These are phyloP conservation scores for Thraustochytrium sp. DNA, from an alignment of 352 stramenopile genomes.

Conservation along the genomic window DNA sequence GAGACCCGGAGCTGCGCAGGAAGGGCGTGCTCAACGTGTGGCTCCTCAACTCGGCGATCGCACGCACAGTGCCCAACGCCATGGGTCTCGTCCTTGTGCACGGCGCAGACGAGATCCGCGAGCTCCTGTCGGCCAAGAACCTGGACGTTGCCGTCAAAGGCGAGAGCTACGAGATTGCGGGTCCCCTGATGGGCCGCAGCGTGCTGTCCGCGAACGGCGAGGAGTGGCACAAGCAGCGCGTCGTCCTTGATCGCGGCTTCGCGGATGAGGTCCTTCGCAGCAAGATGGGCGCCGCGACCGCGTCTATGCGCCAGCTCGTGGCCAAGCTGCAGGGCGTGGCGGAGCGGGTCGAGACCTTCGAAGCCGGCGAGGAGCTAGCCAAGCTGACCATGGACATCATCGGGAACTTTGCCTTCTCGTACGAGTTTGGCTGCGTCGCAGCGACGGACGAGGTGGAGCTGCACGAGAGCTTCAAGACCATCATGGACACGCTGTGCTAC, in stretches of 20 bases:
- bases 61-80: too few relatives aligned
- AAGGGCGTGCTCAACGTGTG: neutral
- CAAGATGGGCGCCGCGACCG: neutral
- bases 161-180: neutral
- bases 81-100: neutral
- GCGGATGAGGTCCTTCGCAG: neutral
- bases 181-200: neutral
- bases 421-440: constrained; percentile 5
- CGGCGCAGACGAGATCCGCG: neutral
- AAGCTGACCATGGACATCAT: constrained; percentile 1
- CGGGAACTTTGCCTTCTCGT: neutral
- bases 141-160: neutral
- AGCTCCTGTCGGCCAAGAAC: neutral
- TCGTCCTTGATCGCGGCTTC: neutral
- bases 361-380: neutral
- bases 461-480: neutral
- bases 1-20: neutral
- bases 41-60: too few relatives aligned
- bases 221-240: neutral
- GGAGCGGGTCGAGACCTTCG: neutral
- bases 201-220: neutral
- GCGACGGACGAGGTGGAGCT: neutral
- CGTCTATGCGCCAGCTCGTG: neutral
- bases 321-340: neutral
- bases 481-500: neutral